Conservation (phyloP, 2,329 filamentous ascomycete species). For the Fusarium guadeloupense region DNA sequence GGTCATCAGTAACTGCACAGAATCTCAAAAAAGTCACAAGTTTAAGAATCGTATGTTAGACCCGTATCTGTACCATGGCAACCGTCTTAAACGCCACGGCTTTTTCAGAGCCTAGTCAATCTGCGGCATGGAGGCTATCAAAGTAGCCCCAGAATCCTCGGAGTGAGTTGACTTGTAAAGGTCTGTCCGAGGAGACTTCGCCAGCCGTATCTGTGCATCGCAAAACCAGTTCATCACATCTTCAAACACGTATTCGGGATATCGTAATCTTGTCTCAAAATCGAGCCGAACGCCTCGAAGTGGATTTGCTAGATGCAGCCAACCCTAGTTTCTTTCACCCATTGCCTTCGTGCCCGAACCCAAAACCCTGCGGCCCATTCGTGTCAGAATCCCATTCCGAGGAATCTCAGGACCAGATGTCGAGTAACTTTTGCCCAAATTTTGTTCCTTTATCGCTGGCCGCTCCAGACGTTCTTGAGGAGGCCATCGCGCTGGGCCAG, state of each 20-base stretch:
- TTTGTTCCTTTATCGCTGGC: constrained; percentile 63
- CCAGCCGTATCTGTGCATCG: constrained; percentile 57
- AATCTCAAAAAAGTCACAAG: constrained; percentile 5
- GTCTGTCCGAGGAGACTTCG: constrained; percentile 63
- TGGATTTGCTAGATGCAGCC: constrained; percentile 57
- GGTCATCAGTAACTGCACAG: constrained; percentile 2
- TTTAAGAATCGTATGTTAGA: constrained; percentile 57
- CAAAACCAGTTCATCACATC: constrained; percentile 44
- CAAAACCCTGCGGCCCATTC: constrained; percentile 43
- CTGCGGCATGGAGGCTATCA: constrained; percentile 68
- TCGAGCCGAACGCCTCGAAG: constrained; percentile 59
- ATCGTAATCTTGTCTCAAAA: constrained; percentile 53
- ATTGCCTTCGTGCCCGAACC: constrained; percentile 52
- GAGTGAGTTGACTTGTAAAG: constrained; percentile 49
- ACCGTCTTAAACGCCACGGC: constrained; percentile 64
- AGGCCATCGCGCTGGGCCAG: constrained; percentile 95
- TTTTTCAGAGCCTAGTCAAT: constrained; percentile 68
- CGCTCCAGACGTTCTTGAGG: constrained; percentile 96
- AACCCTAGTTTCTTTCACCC: constrained; percentile 53
- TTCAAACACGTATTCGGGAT: constrained; percentile 40
- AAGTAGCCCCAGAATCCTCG: constrained; percentile 65
- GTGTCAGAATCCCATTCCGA: constrained; percentile 41
- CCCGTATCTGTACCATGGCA: constrained; percentile 74
- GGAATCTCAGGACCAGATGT: constrained; percentile 39
- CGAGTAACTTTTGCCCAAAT: constrained; percentile 39